Conservation (phyloP, 768 basidiomycete species). For the Lentinula sp. region DNA sequence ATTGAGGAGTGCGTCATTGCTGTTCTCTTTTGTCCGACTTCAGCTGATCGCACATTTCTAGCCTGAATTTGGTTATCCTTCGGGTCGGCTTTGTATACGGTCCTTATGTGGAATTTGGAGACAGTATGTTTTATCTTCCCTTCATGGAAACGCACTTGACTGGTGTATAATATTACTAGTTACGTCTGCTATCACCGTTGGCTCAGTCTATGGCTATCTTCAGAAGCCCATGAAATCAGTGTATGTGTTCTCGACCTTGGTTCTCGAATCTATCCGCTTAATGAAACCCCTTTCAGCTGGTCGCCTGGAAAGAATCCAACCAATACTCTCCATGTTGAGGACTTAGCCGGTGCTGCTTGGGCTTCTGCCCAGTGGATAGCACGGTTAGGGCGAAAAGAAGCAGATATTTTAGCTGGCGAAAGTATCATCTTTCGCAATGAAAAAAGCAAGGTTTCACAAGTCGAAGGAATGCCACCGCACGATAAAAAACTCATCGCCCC, state of each 20-base stretch:
- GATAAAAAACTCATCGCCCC: constrained; percentile 61
- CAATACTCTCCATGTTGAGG: constrained; percentile 73
- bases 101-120: constrained; percentile 70
- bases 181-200: constrained; percentile 65
- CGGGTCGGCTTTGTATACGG: constrained; percentile 76
- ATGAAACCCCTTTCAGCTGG: constrained; percentile 45
- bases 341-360: constrained; percentile 75
- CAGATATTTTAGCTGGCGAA: constrained; percentile 61
- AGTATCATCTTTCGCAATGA: constrained; percentile 63
- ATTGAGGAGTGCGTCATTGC: constrained; percentile 56
- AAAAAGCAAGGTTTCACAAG: constrained; percentile 58
- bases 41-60: constrained; percentile 19
- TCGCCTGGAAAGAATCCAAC: constrained; percentile 71
- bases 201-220: constrained; percentile 75
- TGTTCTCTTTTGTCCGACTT: constrained; percentile 7
- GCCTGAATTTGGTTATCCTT: constrained; percentile 76
- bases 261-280: background rate
- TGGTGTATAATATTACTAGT: constrained; percentile 34
- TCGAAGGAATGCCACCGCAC: constrained; percentile 54
- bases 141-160: constrained; percentile 6
- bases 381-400: constrained; percentile 54
- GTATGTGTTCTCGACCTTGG: constrained; percentile 32
- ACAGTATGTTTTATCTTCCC: constrained; percentile 39
- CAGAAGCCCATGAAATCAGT: constrained; percentile 83
- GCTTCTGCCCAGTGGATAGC: constrained; percentile 75